Base-by-base conservation (phyloP, 177 flowering plant species). In the Vitis hybrid region DNA sequence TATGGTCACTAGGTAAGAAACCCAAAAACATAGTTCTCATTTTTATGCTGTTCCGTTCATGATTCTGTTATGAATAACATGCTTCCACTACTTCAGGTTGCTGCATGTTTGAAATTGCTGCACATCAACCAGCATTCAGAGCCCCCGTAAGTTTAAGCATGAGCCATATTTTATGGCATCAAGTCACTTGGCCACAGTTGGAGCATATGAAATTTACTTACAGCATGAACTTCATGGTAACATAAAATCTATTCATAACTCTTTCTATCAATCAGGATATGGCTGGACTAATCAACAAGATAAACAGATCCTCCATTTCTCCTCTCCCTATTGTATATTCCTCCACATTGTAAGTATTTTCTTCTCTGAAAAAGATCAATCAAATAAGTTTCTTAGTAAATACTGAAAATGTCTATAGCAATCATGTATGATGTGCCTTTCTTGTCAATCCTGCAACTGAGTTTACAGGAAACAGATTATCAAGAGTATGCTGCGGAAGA, bases 71-170 rank as follows among this genome's bases (percentile, higher is more conserved):
- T 18, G 32, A 30, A 48, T 74, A 19, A 60, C 15, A 64, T 73
- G 2, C 11, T 27, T 50, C 67, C 70, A 21, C 65, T 62, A 48
- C 65, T 72, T 48, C 85, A 94, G 99, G 98, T 70, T 91, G 99
- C 78, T 95, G 96, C 62, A 87, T 95, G 93, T 95, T 91, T 81
- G 99, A 95, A 81, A 95, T 93, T 21, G 93, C 97, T 62, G 91
- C 98, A 55, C 99, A 93, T 72, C 89, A 87, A 75, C 93, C 92
- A 24, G 87, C 99, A 63, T 95, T 93, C 65, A 84, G 89, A 84
- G 99, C 99, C 70, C 80, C 91, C 30, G 99, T 95, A 81, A 89
- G 96, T 79, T 57, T 52, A 13, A 71, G 32, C 58, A 60, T 66
- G 54, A 68, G 30, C 59, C 30, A 16, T 56, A 55, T 69, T 59